Base-by-base conservation (phyloP, 768 basidiomycete species). In the Mycena venus region DNA sequence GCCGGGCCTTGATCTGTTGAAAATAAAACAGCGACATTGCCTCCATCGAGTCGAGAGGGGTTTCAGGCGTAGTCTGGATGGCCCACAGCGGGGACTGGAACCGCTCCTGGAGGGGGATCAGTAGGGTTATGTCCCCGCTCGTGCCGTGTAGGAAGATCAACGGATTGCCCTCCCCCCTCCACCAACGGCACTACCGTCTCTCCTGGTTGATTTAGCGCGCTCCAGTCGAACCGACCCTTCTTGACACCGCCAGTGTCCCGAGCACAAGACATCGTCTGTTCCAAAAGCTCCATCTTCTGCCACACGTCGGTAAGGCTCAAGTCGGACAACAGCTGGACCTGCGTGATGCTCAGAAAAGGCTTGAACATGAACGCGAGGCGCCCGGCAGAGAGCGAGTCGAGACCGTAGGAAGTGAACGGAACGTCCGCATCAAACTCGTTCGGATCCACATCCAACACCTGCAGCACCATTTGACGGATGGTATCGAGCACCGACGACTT, bases 41-140 rank as follows among this genome's bases (percentile, higher is more conserved):
- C n/a, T n/a, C n/a, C n/a, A n/a, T n/a, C n/a, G n/a, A n/a, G n/a
- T 74, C 61, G 7, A 77, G 44, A 12, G 77, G 79, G 6, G 79
- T 53, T 3, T 78, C 79, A 2, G 69, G 71, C 6, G 78, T 79
- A 17, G 55, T 25, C 44, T 77, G 76, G 17, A 77, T 53, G 2
- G 67, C 76, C 62, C 60, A 69, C 14, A 77, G 65, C 25, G 76
- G 53, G 9, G 73, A 40, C 14, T 40, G 71, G 51, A 77, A 77
- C 14, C 40, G 59, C 14, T 69, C 47, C 19, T 73, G 76, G 17
- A 75, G 14, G 0, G 76, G n/a, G 15, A 34, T 40, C 47, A 63
- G 47, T 4, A 44, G 29, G 12, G 42, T 29, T 27, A 47, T 31
- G 15, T 63, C 29, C 61, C 61, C 29, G 42, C 29, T 4, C 42